Conservation (phyloP, 2,329 filamentous ascomycete genomes). For the Diplocarpon rosae region DNA sequence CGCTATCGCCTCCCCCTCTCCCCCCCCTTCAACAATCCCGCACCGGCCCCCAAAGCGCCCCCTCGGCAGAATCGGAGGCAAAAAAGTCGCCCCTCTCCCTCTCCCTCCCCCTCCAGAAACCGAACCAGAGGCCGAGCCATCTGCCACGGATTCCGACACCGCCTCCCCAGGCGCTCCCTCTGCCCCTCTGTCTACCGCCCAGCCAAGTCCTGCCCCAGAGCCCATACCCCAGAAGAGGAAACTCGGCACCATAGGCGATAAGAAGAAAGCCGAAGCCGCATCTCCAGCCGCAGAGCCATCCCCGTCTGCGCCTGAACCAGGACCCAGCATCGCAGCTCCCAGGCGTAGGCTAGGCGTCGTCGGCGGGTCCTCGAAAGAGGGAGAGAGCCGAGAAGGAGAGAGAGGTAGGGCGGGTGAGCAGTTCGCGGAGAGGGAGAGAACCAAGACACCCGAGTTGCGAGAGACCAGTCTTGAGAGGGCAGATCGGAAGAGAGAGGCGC, state of each 20-base stretch:
- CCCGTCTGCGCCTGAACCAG: neutral
- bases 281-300: neutral
- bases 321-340: neutral
- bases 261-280: slow-evolving; percentile 12
- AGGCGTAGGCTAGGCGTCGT: slow-evolving; percentile 1
- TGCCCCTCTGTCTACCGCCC: neutral
- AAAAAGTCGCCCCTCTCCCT: slow-evolving; percentile 10
- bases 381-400: neutral
- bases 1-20: neutral
- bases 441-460: slow-evolving; percentile 10
- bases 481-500: slow-evolving; percentile 21
- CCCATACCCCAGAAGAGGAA: slow-evolving; percentile 14
- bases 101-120: neutral
- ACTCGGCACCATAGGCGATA: slow-evolving; percentile 22
- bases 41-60: slow-evolving; percentile 7
- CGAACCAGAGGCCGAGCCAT: neutral
- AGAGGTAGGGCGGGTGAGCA: neutral
- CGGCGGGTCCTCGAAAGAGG: neutral
- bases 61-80: slow-evolving; percentile 15
- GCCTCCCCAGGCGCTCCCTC: neutral
- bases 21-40: neutral
- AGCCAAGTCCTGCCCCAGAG: too few relatives aligned
- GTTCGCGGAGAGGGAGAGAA: slow-evolving; percentile 7
- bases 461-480: slow-evolving; percentile 26
- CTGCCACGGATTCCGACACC: neutral